These are phyloP conservation scores for Botrytis elliptica DNA, from an alignment of 2,329 filamentous ascomycete genomes.

Conservation along the genomic window DNA sequence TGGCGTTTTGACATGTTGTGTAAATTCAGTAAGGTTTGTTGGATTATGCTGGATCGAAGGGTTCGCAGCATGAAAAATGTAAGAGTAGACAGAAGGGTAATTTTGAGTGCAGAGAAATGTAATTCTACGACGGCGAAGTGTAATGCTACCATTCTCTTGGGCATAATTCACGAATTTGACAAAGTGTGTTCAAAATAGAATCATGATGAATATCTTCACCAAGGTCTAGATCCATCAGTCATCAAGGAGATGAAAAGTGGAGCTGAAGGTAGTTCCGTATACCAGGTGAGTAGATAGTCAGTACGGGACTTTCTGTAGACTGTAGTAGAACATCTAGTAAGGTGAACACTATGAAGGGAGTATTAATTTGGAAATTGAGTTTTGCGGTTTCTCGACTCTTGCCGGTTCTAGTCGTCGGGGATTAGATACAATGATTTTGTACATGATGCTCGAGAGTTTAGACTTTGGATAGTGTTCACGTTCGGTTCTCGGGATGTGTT, in stretches of 20 bases:
- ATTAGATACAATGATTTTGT: background rate
- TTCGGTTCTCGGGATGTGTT: background rate
- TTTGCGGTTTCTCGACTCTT: background rate
- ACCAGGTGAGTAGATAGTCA: background rate
- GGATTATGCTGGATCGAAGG: background rate
- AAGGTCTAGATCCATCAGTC: slow-evolving; percentile 4
- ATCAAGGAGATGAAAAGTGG: slow-evolving; percentile 8
- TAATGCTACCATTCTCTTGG: no score
- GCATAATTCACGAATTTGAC: background rate
- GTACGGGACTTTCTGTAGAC: no score
- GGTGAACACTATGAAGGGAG: background rate
- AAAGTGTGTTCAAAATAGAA: background rate
- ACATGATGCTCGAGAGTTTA: background rate
- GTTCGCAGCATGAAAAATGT: background rate
- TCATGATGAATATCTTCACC: background rate
- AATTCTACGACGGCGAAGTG: background rate
- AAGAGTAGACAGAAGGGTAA: background rate
- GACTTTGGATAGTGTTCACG: background rate
- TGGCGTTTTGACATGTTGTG: background rate
- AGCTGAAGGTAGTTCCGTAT: background rate
- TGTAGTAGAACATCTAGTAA: background rate
- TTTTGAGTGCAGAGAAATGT: background rate
- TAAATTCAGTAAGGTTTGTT: background rate
- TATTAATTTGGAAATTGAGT: background rate
- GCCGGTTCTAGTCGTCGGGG: background rate